Evolutionary conservation across 108 stramenopile genomes (phyloP).

Genomic region (Nitzschia sp.): DNA sequence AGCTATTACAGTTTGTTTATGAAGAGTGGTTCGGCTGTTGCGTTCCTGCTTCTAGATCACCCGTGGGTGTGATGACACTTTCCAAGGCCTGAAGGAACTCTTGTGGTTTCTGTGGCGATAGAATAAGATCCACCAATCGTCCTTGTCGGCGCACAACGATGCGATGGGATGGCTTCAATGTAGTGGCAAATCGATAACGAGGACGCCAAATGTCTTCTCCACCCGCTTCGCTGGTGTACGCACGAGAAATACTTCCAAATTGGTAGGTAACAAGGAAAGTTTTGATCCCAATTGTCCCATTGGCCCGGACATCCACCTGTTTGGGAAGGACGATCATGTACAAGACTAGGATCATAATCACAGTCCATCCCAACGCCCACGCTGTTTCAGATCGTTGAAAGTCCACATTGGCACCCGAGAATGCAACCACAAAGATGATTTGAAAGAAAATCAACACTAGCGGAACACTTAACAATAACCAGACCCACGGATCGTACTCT

Average conservation of each 20-base stretch:
- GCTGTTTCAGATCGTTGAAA: slow-evolving; percentile 17
- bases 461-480: slow-evolving; percentile 1
- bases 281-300: slow-evolving; percentile 36
- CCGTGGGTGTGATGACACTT: slow-evolving; percentile 11
- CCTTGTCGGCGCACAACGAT: slow-evolving; percentile 15
- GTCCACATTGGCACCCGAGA: neutral
- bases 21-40: neutral
- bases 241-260: slow-evolving; percentile 22
- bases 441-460: slow-evolving; percentile 14
- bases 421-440: slow-evolving; percentile 7
- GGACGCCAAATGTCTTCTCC: neutral
- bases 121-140: slow-evolving; percentile 28
- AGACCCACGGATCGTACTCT: slow-evolving; percentile 12
- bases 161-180: neutral
- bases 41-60: neutral
- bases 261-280: slow-evolving; percentile 29
- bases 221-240: slow-evolving; percentile 2
- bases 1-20: neutral
- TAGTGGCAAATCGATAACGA: slow-evolving; percentile 17
- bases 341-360: slow-evolving; percentile 15
- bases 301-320: slow-evolving; percentile 32
- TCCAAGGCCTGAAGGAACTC: slow-evolving; percentile 22
- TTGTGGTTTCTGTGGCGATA: slow-evolving; percentile 19
- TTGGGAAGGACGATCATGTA: slow-evolving; percentile 29
- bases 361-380: slow-evolving; percentile 25